phyloP scores from a whole-genome alignment of 192 early-diverging fungal species.

The Lobosporangium transversale region DNA sequence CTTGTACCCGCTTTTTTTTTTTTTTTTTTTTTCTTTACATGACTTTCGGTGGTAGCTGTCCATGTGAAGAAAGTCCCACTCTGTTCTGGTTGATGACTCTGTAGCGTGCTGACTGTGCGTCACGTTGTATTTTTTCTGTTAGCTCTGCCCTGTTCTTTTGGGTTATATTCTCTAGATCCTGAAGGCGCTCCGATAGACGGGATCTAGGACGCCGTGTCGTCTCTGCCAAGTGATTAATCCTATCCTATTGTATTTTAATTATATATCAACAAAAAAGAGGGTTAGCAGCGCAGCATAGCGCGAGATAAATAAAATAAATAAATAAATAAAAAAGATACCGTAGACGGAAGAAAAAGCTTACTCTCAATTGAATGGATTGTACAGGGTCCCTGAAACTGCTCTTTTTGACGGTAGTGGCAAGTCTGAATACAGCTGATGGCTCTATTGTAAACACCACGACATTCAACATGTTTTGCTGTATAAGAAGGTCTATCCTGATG shows the following conservation, averaged over 20 bases:
- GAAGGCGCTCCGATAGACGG: constrained; percentile 10
- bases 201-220: constrained; percentile 14
- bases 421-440: constrained; percentile 63
- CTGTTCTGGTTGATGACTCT: constrained; percentile 61
- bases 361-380: constrained; percentile 65
- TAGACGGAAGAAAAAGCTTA: no score
- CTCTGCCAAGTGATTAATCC: constrained; percentile 31
- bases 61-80: constrained; percentile 1
- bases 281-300: no score
- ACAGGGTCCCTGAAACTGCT: constrained; percentile 63
- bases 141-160: constrained; percentile 19
- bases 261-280: no score
- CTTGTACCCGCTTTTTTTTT: no score
- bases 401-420: constrained; percentile 76
- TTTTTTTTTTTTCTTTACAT: no score
- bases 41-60: constrained; percentile 18
- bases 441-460: background rate
- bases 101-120: constrained; percentile 56
- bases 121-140: constrained; percentile 15
- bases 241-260: no score
- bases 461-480: background rate
- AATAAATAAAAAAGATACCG: background rate
- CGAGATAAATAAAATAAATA: background rate
- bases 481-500: no score
- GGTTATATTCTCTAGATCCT: constrained; percentile 19